Conservation (phyloP, 2,329 filamentous ascomycete genomes). For the Sarocladium strictum region DNA sequence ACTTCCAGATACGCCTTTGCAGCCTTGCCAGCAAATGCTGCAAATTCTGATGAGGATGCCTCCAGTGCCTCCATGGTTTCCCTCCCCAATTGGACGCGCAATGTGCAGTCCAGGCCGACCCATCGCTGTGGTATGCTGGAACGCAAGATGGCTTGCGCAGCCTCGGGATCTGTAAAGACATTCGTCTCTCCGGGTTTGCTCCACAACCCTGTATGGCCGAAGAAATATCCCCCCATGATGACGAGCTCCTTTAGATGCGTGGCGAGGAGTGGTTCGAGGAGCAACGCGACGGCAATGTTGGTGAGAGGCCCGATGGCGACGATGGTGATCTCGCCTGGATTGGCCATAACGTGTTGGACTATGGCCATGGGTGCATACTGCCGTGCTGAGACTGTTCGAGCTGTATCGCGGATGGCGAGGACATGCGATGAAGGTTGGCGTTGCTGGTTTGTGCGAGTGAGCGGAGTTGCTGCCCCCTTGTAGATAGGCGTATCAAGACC, state of each 20-base stretch:
- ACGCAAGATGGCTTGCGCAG: constrained; percentile 11
- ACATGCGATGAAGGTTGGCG: constrained; percentile 9
- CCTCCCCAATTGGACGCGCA: constrained; percentile 10
- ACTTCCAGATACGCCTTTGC: constrained; percentile 10
- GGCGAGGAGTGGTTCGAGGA: constrained; percentile 12
- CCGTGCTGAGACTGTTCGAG: neutral
- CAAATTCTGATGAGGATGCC: constrained; percentile 10
- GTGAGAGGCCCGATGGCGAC: constrained; percentile 13
- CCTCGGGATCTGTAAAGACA: constrained; percentile 13
- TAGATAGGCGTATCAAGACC: constrained; percentile 9
- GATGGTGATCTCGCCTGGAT: constrained; percentile 12
- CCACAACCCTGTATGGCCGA: constrained; percentile 10
- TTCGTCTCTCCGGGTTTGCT: constrained; percentile 12
- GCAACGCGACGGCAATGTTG: constrained; percentile 11
- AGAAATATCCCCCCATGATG: constrained; percentile 12
- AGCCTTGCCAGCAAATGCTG: constrained; percentile 11
- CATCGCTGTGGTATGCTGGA: constrained; percentile 11
- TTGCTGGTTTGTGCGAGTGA: constrained; percentile 8
- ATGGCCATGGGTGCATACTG: constrained; percentile 12
- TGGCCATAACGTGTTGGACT: constrained; percentile 11
- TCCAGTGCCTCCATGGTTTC: constrained; percentile 9
- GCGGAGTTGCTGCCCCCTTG: constrained; percentile 11
- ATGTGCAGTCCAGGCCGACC: constrained; percentile 12
- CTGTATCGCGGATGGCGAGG: constrained; percentile 8
- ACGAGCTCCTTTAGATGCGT: constrained; percentile 12